These are phyloP conservation scores for Citrus inodora DNA, from an alignment of 345 rosid genomes.

Conservation along the genomic window DNA sequence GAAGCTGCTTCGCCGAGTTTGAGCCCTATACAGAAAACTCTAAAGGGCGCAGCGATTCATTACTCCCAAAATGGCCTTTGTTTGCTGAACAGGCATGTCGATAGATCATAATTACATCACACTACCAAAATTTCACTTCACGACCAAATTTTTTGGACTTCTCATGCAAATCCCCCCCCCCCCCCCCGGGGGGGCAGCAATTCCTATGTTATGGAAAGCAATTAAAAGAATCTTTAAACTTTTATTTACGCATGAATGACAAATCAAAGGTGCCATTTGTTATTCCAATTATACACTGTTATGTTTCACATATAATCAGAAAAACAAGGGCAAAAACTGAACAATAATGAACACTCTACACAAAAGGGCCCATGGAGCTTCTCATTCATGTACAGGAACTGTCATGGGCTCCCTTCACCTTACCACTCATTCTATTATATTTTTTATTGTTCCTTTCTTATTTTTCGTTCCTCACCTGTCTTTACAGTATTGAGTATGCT, in stretches of 20 bases:
- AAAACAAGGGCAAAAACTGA: constrained; percentile 28
- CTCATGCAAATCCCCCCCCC: too few species aligned
- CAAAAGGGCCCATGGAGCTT: constrained; percentile 14
- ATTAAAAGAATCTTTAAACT: constrained; percentile 13
- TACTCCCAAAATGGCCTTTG: not conserved
- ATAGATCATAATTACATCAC: not conserved
- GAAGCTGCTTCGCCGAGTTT: too few species aligned
- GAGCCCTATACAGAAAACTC: too few species aligned
- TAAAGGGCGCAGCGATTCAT: too few species aligned
- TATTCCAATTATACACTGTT: constrained; percentile 46
- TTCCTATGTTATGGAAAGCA: not conserved
- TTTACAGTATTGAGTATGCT: constrained; percentile 94
- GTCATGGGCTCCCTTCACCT: constrained; percentile 13
- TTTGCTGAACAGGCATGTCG: not conserved
- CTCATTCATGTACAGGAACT: constrained; percentile 5
- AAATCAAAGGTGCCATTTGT: constrained; percentile 40
- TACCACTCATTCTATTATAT: constrained; percentile 15
- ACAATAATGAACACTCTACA: constrained; percentile 22
- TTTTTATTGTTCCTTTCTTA: constrained; percentile 8
- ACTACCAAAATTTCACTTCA: not conserved
- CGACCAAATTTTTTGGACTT: not conserved
- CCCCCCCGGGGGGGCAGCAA: not conserved
- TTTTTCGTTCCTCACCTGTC: constrained; percentile 2
- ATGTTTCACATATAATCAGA: constrained; percentile 38
- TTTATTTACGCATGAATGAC: constrained; percentile 51